Base-by-base conservation (phyloP, 2,329 filamentous ascomycete genomes). In the Diaporthe vexans region DNA sequence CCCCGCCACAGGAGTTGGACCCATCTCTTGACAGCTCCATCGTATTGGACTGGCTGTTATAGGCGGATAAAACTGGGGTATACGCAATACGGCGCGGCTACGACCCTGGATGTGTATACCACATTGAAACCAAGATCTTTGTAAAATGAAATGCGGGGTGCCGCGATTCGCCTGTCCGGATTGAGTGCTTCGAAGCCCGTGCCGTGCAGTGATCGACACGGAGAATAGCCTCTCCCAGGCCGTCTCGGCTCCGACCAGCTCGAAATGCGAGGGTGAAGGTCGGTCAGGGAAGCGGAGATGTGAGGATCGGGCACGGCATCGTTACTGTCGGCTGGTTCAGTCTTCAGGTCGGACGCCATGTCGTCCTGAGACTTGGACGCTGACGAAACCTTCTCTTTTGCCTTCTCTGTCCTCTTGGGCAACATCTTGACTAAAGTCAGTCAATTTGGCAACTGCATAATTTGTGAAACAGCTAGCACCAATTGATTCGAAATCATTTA, bases 131-230 rank as follows among this genome's bases (percentile, higher is more conserved):
- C 58, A 61, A 61, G 35, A 43, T 43, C 15, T 61, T 29, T 61
- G n/a, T 61, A 24, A 26, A 61, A 61, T 61, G 35, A 61, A 61
- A 43, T 61, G 58, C 58, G 37, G 58, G 58, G 58, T 43, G 58
- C n/a, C 58, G 37, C 58, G 58, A 43, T 61, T 61, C 58, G 58
- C 58, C 26, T 43, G 58, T 43, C 40, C n/a, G 58, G 24, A 26
- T 40, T 43, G 58, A 61, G 15, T 17, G 10, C 57, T 43, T 26
- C 35, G n/a, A 43, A 43, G n/a, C 33, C 33, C 21, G 3, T 37
- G 35, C 24, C n/a, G 33, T 8, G 35, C 57, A 59, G 21, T 59
- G 35, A 59, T 59, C 57, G n/a, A 26, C 57, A 59, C 57, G 2
- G 21, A 29, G 40, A 17, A 24, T 35, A 59, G 21, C 57, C 57